Evolutionary conservation across 257 asterid genomes (phyloP), one percentile per base, ranked within the genome.

Genomic region (Jasminum sambac): DNA sequence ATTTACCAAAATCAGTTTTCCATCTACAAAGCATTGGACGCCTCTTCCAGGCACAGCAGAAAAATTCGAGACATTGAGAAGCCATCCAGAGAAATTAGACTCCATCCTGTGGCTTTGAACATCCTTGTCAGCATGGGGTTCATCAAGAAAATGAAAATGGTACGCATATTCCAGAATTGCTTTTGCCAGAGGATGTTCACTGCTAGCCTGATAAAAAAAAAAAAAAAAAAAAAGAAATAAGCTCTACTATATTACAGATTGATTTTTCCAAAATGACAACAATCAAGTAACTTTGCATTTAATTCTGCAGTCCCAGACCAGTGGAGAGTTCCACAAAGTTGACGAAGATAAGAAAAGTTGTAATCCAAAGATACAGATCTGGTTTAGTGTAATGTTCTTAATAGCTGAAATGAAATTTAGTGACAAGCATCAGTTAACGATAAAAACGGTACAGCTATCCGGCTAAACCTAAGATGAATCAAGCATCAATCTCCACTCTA

Each of bases 131-230:
- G 77, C 69, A 39, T 84, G 75, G 65, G 87, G 81, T 40, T 78
- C 90, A 21, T 90, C 98, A 26, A 95, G 89, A 84, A 88, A 92
- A 84, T 91, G 98, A 84, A 95, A 95, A 84, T 95, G 99, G 50
- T 95, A 92, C 25, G 96, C 89, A 72, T 91, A 91, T 67, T 90
- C 99, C 76, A 95, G 67, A 71, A 95, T 86, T 59, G 99, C 97
- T 75, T 84, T 90, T 30, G 86, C 98, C 92, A 95, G 78, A 40
- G 99, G 99, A 74, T 95, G 98, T 77, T 95, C 99, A 25, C 99
- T 95, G 81, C 95, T 78, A 75, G 90, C 96, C 99, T 95, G 87
- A 63, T 55, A 21, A 19, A 55, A 6, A 23, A 10, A 67, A 44
- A 80, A 82, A 75, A 17, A 23, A 10, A 67, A 46, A 80, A 83